phyloP scores from a whole-genome alignment of 1,139 yeast genomes.

The Arxiozyma telluris region DNA sequence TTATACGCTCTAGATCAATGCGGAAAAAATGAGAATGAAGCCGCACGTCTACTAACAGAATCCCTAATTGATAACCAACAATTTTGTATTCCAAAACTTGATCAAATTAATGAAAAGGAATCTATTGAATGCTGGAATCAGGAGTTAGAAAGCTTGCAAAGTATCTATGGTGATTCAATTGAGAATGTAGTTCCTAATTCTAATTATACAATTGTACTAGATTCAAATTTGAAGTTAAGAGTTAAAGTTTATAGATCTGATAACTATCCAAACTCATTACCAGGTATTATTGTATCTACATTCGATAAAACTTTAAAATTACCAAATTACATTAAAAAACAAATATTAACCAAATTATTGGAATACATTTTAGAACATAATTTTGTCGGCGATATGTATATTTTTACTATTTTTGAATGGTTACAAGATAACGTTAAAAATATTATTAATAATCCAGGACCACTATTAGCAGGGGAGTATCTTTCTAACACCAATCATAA shows the following conservation, averaged over 20 bases:
- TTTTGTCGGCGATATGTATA: slow-evolving; percentile 58
- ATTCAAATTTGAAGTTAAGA: slow-evolving; percentile 31
- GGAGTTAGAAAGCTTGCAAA: slow-evolving; percentile 61
- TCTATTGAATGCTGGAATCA: slow-evolving; percentile 53
- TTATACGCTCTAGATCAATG: slow-evolving; percentile 38
- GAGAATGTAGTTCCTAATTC: slow-evolving; percentile 15
- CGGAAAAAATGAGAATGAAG: slow-evolving; percentile 40
- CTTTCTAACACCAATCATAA: not conserved
- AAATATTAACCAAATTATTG: slow-evolving; percentile 45
- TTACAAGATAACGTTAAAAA: slow-evolving; percentile 50
- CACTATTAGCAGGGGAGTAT: slow-evolving; percentile 35
- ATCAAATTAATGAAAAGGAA: slow-evolving; percentile 12
- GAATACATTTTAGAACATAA: slow-evolving; percentile 35
- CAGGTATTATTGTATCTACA: slow-evolving; percentile 54
- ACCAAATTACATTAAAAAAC: slow-evolving; percentile 68
- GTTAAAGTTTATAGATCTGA: slow-evolving; percentile 45
- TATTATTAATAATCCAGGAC: slow-evolving; percentile 67
- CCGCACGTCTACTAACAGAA: slow-evolving; percentile 47
- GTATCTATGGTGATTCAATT: slow-evolving; percentile 38
- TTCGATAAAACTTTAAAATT: slow-evolving; percentile 40
- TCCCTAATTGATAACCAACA: slow-evolving; percentile 10
- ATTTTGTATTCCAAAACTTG: slow-evolving; percentile 9
- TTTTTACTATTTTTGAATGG: slow-evolving; percentile 66
- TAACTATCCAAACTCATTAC: slow-evolving; percentile 49
- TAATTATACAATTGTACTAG: slow-evolving; percentile 16